Base-by-base conservation (phyloP, 176 grass and related monocot species). In the Musa schizocarpa region DNA sequence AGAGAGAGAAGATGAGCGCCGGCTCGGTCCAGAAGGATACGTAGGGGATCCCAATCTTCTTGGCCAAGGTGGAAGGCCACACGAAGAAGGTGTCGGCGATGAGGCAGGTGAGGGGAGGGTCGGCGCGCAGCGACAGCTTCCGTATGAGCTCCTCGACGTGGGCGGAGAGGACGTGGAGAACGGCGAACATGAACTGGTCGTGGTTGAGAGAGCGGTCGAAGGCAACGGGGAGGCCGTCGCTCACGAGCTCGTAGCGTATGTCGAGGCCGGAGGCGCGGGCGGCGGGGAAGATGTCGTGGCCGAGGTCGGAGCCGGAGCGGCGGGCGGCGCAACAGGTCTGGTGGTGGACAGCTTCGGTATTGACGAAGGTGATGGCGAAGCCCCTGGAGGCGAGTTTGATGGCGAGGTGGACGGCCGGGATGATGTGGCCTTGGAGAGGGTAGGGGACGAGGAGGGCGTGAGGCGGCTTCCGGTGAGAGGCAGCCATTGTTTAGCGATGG, bases 371-470 rank as follows among this genome's bases (percentile, higher is more conserved):
- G 51, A 94, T 49, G 13, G 80, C 12, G 80, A 88, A 86, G 1
- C 91, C 87, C 0, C 55, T 56, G 17, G 52, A 50, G 0, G 87
- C 85, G 0, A 94, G 81, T 0, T 54, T 85, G 50, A 84, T 64
- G 17, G 87, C 81, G 11, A 94, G 85, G 76, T 90, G 87, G 66
- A 82, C 87, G n/a, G 83, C 71, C 20, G 87, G 87, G 83, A 94
- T 94, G 9, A 94, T 84, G 78, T 94, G 91, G 24, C 87, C 91
- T 84, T 90, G 85, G 79, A 94, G 80, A 24, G 87, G 91, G 73
- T 88, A 94, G 65, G 91, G 16, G 16, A 90, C 66, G 62, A 90
- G 77, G 62, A 90, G 87, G 63, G 83, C 87, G 63, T 94, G 91
- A 77, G 80, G 83, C 75, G 34, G 34, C 34, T 43, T 43, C 34